phyloP scores from a whole-genome alignment of 805 yeast genomes.

The Cyberlindnera maclurae region DNA sequence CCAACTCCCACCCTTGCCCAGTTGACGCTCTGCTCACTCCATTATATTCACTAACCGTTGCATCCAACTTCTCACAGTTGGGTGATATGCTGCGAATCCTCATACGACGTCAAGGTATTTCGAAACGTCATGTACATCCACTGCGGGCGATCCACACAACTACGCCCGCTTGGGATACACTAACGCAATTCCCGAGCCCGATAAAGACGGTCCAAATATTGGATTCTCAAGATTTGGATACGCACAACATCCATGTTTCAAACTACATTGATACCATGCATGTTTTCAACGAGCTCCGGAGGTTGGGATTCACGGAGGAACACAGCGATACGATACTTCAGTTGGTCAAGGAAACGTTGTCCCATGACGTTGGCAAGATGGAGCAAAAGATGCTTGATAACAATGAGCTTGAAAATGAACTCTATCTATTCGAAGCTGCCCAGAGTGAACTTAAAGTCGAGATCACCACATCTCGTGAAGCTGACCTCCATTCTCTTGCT shows the following conservation, averaged over 20 bases:
- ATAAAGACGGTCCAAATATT: not conserved
- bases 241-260: not conserved
- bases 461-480: slow-evolving; percentile 63
- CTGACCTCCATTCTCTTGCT: slow-evolving; percentile 59
- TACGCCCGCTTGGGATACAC: not conserved
- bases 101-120: too few species aligned
- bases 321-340: slow-evolving; percentile 58
- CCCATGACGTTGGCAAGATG: slow-evolving; percentile 25
- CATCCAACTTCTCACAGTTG: too few species aligned
- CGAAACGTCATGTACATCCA: too few species aligned
- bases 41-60: too few species aligned
- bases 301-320: slow-evolving; percentile 50
- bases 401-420: slow-evolving; percentile 79
- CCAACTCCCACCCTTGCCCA: too few species aligned
- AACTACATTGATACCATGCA: slow-evolving; percentile 52
- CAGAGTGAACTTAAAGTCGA: slow-evolving; percentile 81
- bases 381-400: slow-evolving; percentile 30
- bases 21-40: too few species aligned
- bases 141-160: too few species aligned
- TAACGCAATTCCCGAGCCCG: not conserved
- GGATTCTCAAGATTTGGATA: not conserved
- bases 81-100: too few species aligned
- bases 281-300: slow-evolving; percentile 44
- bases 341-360: slow-evolving; percentile 30
- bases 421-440: slow-evolving; percentile 86